phyloP scores from a whole-genome alignment of 2,329 filamentous ascomycete species.

The Neofusicoccum parvum region DNA sequence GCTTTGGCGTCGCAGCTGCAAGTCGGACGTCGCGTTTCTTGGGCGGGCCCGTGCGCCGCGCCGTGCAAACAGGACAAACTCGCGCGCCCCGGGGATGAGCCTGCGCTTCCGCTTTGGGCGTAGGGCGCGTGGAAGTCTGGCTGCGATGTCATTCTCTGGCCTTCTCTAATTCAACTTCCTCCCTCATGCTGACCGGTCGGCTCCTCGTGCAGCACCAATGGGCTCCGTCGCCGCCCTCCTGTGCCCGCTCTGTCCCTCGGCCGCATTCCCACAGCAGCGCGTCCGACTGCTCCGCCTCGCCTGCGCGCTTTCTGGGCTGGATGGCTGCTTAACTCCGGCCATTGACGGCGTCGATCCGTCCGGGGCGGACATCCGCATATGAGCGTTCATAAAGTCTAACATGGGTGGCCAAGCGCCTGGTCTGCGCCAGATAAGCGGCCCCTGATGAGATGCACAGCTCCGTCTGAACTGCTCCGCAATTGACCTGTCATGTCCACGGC shows the following conservation, averaged over 20 bases:
- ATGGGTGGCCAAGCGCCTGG: not conserved
- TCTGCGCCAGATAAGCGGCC: constrained; percentile 2
- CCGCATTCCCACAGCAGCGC: not conserved
- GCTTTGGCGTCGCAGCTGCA: constrained; percentile 3
- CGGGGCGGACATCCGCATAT: constrained; percentile 10
- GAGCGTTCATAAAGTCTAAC: constrained; percentile 5
- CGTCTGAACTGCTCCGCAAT: not conserved
- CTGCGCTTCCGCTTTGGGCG: not conserved
- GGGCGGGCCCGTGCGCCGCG: not conserved
- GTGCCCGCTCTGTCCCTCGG: not conserved
- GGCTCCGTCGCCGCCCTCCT: not conserved
- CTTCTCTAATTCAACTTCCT: constrained; percentile 14
- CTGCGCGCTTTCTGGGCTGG: not conserved
- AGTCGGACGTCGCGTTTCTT: constrained; percentile 1
- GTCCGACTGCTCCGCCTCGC: not conserved
- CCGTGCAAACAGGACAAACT: constrained; percentile 6
- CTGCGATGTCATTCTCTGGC: constrained; percentile 6
- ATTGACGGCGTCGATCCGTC: not conserved
- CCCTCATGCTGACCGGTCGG: not conserved
- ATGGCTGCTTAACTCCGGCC: not conserved
- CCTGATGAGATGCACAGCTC: constrained; percentile 3
- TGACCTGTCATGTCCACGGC: not conserved
- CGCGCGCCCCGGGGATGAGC: not conserved
- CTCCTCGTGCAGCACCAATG: not conserved
- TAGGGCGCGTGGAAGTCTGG: not conserved